These are phyloP conservation scores for Astraeus odoratus DNA, from an alignment of 768 basidiomycete species.

Conservation along the genomic window DNA sequence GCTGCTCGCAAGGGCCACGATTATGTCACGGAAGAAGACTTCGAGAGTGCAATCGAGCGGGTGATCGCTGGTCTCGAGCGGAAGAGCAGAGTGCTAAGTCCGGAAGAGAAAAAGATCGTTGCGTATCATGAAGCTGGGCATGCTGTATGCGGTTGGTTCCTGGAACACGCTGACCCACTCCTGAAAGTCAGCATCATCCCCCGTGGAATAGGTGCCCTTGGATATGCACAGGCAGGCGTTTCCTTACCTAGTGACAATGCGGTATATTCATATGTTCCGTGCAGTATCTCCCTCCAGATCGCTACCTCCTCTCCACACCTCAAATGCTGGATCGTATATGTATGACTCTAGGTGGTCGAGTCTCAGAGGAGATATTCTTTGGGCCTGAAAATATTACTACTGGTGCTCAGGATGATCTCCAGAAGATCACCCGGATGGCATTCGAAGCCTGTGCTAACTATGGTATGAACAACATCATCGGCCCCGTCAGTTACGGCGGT, in stretches of 20 bases:
- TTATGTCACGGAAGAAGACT: constrained; percentile 74
- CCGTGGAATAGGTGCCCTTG: constrained; percentile 89
- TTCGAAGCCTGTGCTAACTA: constrained; percentile 94
- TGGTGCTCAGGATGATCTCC: constrained; percentile 95
- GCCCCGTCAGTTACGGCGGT: constrained; percentile 96
- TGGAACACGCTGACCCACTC: constrained; percentile 94
- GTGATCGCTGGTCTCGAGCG: constrained; percentile 96
- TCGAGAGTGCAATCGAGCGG: constrained; percentile 96
- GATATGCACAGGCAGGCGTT: constrained; percentile 80
- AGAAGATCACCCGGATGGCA: constrained; percentile 97
- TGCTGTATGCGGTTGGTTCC: constrained; percentile 97
- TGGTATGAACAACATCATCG: constrained; percentile 93
- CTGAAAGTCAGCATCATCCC: constrained; percentile 99
- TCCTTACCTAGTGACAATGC: neutral
- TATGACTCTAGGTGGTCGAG: constrained; percentile 97
- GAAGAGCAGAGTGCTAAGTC: constrained; percentile 87
- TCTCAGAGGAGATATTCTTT: constrained; percentile 98
- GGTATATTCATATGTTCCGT: constrained; percentile 7
- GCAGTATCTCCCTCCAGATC: constrained; percentile 91
- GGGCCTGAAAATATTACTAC: constrained; percentile 88
- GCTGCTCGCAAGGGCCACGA: constrained; percentile 84
- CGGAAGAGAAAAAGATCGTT: constrained; percentile 97
- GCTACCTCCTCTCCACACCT: constrained; percentile 90
- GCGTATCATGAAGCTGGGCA: constrained; percentile 99
- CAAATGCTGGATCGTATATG: constrained; percentile 95